A percentile compares a stretch with the other conserved stretches of the same genome.
phyloP scores from a whole-genome alignment of 2,329 filamentous ascomycete species.

The Elsinoe arachidis region DNA sequence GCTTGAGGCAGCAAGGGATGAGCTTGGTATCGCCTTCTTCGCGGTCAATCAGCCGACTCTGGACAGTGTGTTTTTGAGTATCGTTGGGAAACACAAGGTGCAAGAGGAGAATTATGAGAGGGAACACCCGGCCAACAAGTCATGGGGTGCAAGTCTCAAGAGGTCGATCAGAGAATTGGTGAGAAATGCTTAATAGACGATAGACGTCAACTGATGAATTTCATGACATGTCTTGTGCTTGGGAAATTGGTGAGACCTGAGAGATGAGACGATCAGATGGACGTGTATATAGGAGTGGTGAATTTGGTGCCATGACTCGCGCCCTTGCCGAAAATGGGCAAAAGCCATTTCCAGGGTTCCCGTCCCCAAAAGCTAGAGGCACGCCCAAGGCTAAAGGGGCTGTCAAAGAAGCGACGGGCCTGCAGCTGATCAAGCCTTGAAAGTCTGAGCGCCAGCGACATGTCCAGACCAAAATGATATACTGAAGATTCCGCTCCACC shows the following conservation, averaged over 20 bases:
- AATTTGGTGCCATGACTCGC: slow-evolving; percentile 4
- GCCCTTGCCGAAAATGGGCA: not conserved
- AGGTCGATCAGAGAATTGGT: not conserved
- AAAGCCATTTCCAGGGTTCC: not conserved
- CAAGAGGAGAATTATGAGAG: slow-evolving; percentile 53
- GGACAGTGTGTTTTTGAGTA: slow-evolving; percentile 82
- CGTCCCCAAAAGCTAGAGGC: too few species aligned
- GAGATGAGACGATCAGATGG: not conserved
- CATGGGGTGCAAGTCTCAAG: not conserved
- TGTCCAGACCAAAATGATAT: too few species aligned
- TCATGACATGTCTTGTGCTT: not conserved
- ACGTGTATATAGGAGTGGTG: not conserved
- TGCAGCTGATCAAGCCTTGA: not conserved
- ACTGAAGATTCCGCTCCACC: not conserved
- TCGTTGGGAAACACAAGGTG: slow-evolving; percentile 72
- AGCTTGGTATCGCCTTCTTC: slow-evolving; percentile 72
- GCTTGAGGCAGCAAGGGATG: slow-evolving; percentile 61
- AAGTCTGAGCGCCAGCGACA: too few species aligned
- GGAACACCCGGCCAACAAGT: slow-evolving; percentile 16
- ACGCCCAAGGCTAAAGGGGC: not conserved
- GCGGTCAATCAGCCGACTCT: slow-evolving; percentile 78
- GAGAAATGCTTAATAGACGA: not conserved
- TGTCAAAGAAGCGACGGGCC: not conserved
- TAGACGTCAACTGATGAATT: not conserved
- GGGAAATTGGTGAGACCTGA: not conserved